Conservation (phyloP, 306 rosid genomes). For the Dryas alaskensis region DNA sequence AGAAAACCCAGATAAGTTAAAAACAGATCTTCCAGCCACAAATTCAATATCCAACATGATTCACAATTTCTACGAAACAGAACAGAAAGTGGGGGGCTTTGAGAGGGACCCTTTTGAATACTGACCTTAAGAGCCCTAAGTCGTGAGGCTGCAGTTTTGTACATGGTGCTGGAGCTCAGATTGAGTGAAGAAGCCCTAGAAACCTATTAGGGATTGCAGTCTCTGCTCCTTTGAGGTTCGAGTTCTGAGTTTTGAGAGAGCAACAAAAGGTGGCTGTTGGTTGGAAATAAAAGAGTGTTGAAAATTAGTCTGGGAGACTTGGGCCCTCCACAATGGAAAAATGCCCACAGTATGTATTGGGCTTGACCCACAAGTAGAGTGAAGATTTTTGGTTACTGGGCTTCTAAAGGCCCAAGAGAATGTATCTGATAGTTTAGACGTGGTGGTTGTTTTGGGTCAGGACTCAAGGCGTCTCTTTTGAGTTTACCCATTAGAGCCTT, state of each 20-base stretch:
- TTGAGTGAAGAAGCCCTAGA: constrained; percentile 33
- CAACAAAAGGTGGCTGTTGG: background rate
- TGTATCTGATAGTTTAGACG: too few species aligned
- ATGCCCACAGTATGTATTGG: background rate
- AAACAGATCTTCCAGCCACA: constrained; percentile 20
- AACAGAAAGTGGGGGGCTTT: constrained; percentile 10
- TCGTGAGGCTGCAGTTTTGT: constrained; percentile 65
- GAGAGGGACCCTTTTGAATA: background rate
- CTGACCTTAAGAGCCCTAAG: constrained; percentile 71
- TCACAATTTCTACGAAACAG: background rate
- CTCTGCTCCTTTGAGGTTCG: background rate
- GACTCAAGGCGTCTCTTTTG: too few species aligned
- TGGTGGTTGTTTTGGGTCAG: too few species aligned
- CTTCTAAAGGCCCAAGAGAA: background rate
- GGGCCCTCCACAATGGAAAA: background rate
- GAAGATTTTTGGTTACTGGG: background rate
- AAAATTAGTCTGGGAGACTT: background rate
- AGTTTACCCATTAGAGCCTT: too few species aligned
- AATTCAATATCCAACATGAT: constrained; percentile 7
- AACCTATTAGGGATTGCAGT: constrained; percentile 3
- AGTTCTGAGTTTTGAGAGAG: background rate
- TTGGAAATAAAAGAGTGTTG: background rate
- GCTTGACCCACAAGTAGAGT: background rate
- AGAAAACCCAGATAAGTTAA: constrained; percentile 1
- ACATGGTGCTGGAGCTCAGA: constrained; percentile 43